A percentile compares a stretch with the other conserved stretches of the same genome.
Conservation (phyloP, 257 asterid species). For the Solanum dulcamara region DNA sequence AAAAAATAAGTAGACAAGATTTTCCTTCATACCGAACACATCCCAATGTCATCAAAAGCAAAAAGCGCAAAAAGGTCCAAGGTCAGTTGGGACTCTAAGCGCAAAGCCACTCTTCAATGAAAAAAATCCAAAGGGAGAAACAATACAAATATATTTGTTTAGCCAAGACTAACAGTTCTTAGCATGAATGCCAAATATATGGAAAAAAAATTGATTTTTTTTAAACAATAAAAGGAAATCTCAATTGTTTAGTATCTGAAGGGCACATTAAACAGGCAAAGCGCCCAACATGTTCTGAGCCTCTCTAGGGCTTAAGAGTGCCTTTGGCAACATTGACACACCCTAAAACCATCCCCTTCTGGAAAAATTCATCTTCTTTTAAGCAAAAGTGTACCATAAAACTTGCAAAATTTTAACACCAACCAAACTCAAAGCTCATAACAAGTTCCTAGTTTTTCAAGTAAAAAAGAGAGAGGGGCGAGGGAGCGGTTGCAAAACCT, state of each 20-base stretch:
- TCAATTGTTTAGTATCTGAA: background rate
- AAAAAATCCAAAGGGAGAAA: background rate
- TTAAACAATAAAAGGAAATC: background rate
- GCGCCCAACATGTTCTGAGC: background rate
- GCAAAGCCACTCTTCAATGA: background rate
- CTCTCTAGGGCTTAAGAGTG: background rate
- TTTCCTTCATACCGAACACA: background rate
- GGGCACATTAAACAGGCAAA: background rate
- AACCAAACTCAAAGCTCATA: background rate
- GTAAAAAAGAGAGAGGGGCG: background rate
- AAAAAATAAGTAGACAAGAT: too few relatives aligned
- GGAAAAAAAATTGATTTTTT: background rate
- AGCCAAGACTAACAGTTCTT: background rate
- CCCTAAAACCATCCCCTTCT: background rate
- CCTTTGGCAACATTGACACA: background rate
- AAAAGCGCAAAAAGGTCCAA: background rate
- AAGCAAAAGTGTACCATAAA: background rate
- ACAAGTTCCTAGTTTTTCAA: background rate
- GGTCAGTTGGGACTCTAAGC: background rate
- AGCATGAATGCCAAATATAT: background rate
- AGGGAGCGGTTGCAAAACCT: slow-evolving; percentile 21
- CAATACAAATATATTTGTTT: background rate
- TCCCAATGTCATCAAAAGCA: background rate
- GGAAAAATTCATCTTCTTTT: background rate
- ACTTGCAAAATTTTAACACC: background rate